Evolutionary conservation across 345 rosid species (phyloP), one percentile per base, ranked within the genome.

Genomic region (Brassica juncea): DNA sequence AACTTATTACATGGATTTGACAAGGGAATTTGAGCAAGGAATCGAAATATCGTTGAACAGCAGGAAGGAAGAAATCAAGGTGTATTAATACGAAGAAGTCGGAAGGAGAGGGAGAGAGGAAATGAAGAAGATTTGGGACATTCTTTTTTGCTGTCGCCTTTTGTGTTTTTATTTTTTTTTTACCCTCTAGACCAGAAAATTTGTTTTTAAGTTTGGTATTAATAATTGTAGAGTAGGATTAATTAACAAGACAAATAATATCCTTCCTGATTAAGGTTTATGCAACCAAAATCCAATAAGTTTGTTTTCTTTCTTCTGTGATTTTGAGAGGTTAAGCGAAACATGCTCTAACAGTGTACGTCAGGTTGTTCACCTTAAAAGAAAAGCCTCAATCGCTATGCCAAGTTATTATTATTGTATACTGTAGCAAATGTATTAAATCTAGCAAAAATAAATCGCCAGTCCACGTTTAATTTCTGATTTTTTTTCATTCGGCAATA

Each of bases 221-320:
- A 66, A 19, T 72, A 65, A 71, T 34, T 67, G 28, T 67, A 79
- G 65, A 73, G 70, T 47, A 7, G 5, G 74, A 68, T 68, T 67
- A 73, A 23, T 72, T 72, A 78, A 79, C 82, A 79, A 68, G 67
- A 67, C 82, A 79, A 68, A 68, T 10, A 67, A 49, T 79, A 66
- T 55, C 72, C 68, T 78, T 37, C 72, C 68, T 78, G 81, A 78
- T 72, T 66, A 78, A 65, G 81, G 42, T 54, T 76, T 77, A 28
- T 32, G 37, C 0, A 39, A 15, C 21, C 32, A 63, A n/a, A 3
- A 25, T 34, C 7, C 8, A 6, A 42, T 42, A 10, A 42, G 57
- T 52, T n/a, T 52, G 42, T 75, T 31, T 19, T 6, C 58, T 14
- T 42, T 11, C 10, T 60, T 57, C 11, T 15, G 0, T 65, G 39